Percentiles rank a stretch among this genome's conserved stretches.
These are phyloP conservation scores for Darksidea phi DNA, from an alignment of 495 filamentous ascomycete genomes.

Conservation along the genomic window DNA sequence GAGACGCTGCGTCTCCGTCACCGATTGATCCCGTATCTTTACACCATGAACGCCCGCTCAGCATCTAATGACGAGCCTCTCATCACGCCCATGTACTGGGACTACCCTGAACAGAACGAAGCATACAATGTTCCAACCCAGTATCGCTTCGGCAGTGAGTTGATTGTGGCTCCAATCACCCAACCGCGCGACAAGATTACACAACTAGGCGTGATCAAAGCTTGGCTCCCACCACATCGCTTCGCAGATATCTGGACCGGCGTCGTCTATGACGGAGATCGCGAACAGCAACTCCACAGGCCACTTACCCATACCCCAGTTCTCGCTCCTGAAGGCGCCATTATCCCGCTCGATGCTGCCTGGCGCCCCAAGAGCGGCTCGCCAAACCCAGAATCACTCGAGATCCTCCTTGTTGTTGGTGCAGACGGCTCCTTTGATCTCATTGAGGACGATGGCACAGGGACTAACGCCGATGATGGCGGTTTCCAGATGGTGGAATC, in stretches of 20 bases:
- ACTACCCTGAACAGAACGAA: slow-evolving; percentile 47
- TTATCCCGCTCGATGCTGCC: slow-evolving; percentile 51
- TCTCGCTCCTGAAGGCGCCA: slow-evolving; percentile 54
- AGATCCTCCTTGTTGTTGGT: slow-evolving; percentile 55
- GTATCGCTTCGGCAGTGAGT: slow-evolving; percentile 54
- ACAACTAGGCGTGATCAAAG: slow-evolving; percentile 43
- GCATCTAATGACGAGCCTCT: slow-evolving; percentile 50
- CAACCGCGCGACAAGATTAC: slow-evolving; percentile 45
- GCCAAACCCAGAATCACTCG: slow-evolving; percentile 43
- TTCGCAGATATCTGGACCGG: slow-evolving; percentile 55
- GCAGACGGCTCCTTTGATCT: slow-evolving; percentile 50
- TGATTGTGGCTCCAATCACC: slow-evolving; percentile 56
- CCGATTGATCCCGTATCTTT: slow-evolving; percentile 56
- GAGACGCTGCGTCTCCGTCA: slow-evolving; percentile 53
- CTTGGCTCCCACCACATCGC: slow-evolving; percentile 53
- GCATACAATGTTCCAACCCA: slow-evolving; percentile 55
- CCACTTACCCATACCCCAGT: slow-evolving; percentile 49
- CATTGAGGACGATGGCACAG: slow-evolving; percentile 41
- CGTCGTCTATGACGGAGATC: slow-evolving; percentile 54
- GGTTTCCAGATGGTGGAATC: slow-evolving; percentile 32
- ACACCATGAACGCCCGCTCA: slow-evolving; percentile 54
- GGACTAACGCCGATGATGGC: slow-evolving; percentile 30
- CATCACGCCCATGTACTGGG: slow-evolving; percentile 62
- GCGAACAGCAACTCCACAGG: slow-evolving; percentile 50
- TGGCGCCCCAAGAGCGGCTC: slow-evolving; percentile 46